Evolutionary conservation across 1,139 yeast species (phyloP).

Genomic region (Saccharomyces pastorianus): DNA sequence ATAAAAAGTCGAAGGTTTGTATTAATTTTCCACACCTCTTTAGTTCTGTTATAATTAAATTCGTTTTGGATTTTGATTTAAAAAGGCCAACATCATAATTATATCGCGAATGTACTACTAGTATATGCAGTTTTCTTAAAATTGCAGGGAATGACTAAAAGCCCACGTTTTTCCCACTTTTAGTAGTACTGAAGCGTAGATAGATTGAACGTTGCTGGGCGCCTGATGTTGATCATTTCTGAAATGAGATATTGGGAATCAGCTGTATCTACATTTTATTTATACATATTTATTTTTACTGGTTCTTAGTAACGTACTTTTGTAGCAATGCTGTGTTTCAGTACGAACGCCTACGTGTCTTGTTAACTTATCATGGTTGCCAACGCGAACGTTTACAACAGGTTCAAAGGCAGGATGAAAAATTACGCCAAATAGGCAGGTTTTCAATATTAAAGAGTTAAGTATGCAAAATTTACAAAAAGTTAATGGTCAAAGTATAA

Average conservation of each 20-base stretch:
- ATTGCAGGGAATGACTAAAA: slow-evolving; percentile 12
- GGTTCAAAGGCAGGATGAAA: neutral
- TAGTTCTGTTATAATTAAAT: neutral
- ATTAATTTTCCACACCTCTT: neutral
- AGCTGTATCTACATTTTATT: slow-evolving; percentile 34
- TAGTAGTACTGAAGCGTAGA: slow-evolving; percentile 32
- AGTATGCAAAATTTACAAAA: neutral
- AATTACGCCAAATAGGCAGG: neutral
- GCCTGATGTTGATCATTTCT: slow-evolving; percentile 34
- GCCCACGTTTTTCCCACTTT: slow-evolving; percentile 11
- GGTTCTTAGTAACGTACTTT: neutral
- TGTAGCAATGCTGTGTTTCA: neutral
- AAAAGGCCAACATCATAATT: slow-evolving; percentile 23
- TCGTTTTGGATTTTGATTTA: neutral
- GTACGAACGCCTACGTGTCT: neutral
- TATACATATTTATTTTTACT: neutral
- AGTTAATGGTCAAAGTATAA: neutral
- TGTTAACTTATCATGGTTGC: no score
- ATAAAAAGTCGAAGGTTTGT: neutral
- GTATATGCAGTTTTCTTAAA: slow-evolving; percentile 8
- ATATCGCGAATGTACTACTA: slow-evolving; percentile 15
- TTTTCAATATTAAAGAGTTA: neutral
- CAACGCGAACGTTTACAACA: neutral
- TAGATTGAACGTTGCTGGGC: slow-evolving; percentile 38
- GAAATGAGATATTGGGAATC: slow-evolving; percentile 36